phyloP scores from a whole-genome alignment of 805 yeast genomes.

The Torulaspora maleeae region DNA sequence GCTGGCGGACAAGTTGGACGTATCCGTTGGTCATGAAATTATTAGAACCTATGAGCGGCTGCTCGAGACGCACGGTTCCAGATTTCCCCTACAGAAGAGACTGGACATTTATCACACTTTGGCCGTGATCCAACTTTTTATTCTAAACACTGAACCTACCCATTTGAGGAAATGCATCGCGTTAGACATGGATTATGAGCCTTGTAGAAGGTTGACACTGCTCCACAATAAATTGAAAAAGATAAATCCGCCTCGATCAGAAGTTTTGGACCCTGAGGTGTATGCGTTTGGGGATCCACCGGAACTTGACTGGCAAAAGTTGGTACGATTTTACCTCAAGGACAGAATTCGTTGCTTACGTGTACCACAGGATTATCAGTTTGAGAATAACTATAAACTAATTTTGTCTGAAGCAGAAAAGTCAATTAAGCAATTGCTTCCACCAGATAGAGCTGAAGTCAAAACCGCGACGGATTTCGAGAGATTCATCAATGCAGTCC shows the following conservation, averaged over 20 bases:
- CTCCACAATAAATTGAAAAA: slow-evolving; percentile 43
- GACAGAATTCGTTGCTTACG: slow-evolving; percentile 40
- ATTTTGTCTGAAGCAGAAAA: slow-evolving; percentile 6
- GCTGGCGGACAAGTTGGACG: slow-evolving; percentile 27
- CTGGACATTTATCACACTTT: slow-evolving; percentile 30
- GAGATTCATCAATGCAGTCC: slow-evolving; percentile 16
- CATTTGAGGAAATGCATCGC: slow-evolving; percentile 65
- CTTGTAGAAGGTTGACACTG: slow-evolving; percentile 55
- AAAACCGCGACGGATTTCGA: slow-evolving; percentile 16
- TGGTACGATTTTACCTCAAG: slow-evolving; percentile 40
- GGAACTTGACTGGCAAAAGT: slow-evolving; percentile 30
- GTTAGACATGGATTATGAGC: slow-evolving; percentile 64
- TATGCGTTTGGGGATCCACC: slow-evolving; percentile 36
- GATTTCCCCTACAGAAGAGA: slow-evolving; percentile 26
- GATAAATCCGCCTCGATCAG: slow-evolving; percentile 35
- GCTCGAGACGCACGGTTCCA: slow-evolving; percentile 28
- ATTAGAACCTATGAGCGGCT: slow-evolving; percentile 22
- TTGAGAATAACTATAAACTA: slow-evolving; percentile 20
- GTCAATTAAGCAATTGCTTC: slow-evolving; percentile 9
- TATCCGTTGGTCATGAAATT: slow-evolving; percentile 25
- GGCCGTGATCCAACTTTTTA: slow-evolving; percentile 44
- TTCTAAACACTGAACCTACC: slow-evolving; percentile 49
- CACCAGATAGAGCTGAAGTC: slow-evolving; percentile 19
- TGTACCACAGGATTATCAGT: slow-evolving; percentile 7
- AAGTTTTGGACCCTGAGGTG: slow-evolving; percentile 44